These are phyloP conservation scores for Geranium rotundifolium DNA, from an alignment of 345 rosid genomes.

Conservation along the genomic window DNA sequence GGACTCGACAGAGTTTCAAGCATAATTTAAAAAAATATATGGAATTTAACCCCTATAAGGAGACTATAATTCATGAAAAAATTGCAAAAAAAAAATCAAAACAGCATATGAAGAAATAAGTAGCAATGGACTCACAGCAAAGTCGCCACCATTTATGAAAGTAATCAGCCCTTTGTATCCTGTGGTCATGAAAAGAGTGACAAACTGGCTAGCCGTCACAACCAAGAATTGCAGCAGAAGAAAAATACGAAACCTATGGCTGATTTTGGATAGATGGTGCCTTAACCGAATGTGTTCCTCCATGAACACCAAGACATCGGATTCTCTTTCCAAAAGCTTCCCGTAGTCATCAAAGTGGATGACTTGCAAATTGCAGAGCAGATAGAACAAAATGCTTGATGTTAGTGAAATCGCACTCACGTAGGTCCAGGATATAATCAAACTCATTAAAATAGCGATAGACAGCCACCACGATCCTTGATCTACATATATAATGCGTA, in stretches of 20 bases:
- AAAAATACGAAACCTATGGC: conserved; percentile 90
- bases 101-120: not conserved
- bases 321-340: conserved; percentile 55
- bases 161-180: conserved; percentile 56
- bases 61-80: not conserved
- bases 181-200: conserved; percentile 71
- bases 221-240: conserved; percentile 65
- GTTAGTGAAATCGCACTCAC: conserved; percentile 55
- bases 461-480: conserved; percentile 67
- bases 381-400: conserved; percentile 70
- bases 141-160: conserved; percentile 67
- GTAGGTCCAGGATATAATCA: conserved; percentile 69
- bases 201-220: conserved; percentile 61
- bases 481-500: conserved; percentile 35
- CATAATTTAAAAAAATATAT: too few species aligned
- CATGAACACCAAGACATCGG: conserved; percentile 48
- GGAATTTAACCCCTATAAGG: too few species aligned
- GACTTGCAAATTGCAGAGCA: conserved; percentile 86
- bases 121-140: conserved; percentile 48
- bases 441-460: conserved; percentile 30
- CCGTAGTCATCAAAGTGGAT: conserved; percentile 77
- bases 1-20: not conserved
- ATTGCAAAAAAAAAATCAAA: not conserved
- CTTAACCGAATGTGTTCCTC: conserved; percentile 71
- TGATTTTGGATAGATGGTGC: conserved; percentile 74